These are phyloP conservation scores for Darksidea phi DNA, from an alignment of 495 filamentous ascomycete genomes.

Conservation along the genomic window DNA sequence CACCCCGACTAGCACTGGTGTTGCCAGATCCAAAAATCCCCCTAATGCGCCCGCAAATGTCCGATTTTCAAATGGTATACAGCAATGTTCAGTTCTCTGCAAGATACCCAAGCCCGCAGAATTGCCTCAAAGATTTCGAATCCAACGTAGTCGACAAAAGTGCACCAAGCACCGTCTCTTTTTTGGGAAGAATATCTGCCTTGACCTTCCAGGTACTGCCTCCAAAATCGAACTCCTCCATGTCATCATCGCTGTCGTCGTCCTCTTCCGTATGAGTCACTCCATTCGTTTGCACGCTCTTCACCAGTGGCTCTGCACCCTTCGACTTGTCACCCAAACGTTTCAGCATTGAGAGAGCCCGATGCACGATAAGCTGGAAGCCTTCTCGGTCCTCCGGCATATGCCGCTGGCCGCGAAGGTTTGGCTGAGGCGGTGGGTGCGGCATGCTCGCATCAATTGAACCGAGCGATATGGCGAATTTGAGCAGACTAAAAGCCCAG, in stretches of 20 bases:
- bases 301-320: constrained; percentile 25
- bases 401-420: constrained; percentile 24
- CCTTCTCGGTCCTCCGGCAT: constrained; percentile 28
- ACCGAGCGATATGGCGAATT: constrained; percentile 68
- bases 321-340: constrained; percentile 54
- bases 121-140: constrained; percentile 34
- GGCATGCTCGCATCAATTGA: constrained; percentile 33
- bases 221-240: constrained; percentile 19
- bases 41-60: too few relatives aligned
- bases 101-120: constrained; percentile 37
- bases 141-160: constrained; percentile 37
- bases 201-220: constrained; percentile 29
- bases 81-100: too few relatives aligned
- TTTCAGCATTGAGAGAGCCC: constrained; percentile 57
- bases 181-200: constrained; percentile 42
- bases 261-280: constrained; percentile 8
- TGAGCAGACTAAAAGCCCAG: constrained; percentile 75
- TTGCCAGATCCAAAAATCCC: too few relatives aligned
- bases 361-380: constrained; percentile 43
- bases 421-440: constrained; percentile 37
- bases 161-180: constrained; percentile 40
- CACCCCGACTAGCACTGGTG: too few relatives aligned
- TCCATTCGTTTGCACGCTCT: constrained; percentile 20
- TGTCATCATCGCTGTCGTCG: constrained; percentile 14
- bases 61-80: too few relatives aligned